Base-by-base conservation (phyloP, 1,139 yeast genomes). In the Scheffersomyces stambukii region DNA sequence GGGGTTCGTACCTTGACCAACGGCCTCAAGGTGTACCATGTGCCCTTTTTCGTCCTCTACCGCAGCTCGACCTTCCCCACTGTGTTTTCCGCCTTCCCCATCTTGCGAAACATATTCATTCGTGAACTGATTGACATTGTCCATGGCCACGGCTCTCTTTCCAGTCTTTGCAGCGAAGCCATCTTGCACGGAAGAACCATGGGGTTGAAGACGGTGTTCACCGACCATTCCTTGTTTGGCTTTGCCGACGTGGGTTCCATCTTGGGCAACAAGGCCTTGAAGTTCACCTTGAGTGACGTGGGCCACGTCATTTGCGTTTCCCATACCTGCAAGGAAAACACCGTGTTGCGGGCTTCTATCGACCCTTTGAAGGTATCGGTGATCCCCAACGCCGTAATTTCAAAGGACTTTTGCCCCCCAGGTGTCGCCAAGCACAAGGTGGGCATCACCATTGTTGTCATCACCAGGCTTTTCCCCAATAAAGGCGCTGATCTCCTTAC, bases 261-360 rank as follows among this genome's bases (percentile, higher is more conserved):
- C 24, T 60, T 88, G 43, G 95, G 95, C 8, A 91, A 91, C 54
- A 93, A 93, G 54, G 60, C 82, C 5, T 61, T 93, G 34, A 85
- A 85, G 44, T 91, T 88, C 58, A 77, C 95, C 0, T 55, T 88
- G 31, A 81, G 85, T 27, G 95, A 88, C 46, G 79, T 88, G 6
- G 95, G 95, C 30, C 93, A 91, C 54, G 88, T 84, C 26, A 89
- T 93, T 13, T 86, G 97, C 53, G 99, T 93, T 2, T 85, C 96
- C 3, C 94, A 93, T 51, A 91, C 97, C 0, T 88, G 97, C 54
- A 89, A 91, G 52, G 99, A 93, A 46, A 93, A 93, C 48, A 88
- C 96, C 4, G 96, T 89, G 2, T 64, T 91, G 11, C 60, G 99
- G 32, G 95, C 95, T 0, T 76, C 83, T 1, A 57, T 89, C 24